A percentile compares a stretch with the other conserved stretches of the same genome.
Conservation (phyloP, 2,329 filamentous ascomycete genomes). For the Venturia asperata region DNA sequence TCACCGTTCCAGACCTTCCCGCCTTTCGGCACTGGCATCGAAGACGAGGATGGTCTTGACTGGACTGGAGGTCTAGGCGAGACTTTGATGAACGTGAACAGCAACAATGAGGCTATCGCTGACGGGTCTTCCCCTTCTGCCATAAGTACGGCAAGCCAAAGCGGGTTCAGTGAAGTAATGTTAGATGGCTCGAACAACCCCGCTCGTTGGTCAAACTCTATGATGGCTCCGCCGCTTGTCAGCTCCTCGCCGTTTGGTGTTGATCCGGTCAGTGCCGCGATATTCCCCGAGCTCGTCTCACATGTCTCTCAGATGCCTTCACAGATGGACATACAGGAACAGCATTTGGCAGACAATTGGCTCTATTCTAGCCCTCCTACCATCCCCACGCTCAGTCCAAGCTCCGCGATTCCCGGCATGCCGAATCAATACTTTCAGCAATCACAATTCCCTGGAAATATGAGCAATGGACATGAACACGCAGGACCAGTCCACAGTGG, state of each 20-base stretch:
- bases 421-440: constrained; percentile 61
- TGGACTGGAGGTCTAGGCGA: constrained; percentile 81
- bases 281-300: constrained; percentile 69
- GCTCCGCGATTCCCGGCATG: constrained; percentile 58
- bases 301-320: constrained; percentile 52
- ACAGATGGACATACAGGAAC: constrained; percentile 65
- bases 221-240: constrained; percentile 50
- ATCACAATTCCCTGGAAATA: constrained; percentile 35
- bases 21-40: constrained; percentile 56
- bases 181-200: constrained; percentile 57
- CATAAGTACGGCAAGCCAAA: constrained; percentile 90
- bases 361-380: constrained; percentile 71
- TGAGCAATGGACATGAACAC: constrained; percentile 42
- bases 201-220: constrained; percentile 38
- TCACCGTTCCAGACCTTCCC: constrained; percentile 41
- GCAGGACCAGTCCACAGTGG: constrained; percentile 47
- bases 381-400: constrained; percentile 64
- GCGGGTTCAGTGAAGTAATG: constrained; percentile 85
- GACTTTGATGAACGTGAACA: constrained; percentile 52
- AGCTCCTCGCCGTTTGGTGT: constrained; percentile 47
- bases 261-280: constrained; percentile 51
- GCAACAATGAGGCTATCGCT: constrained; percentile 68
- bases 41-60: constrained; percentile 65
- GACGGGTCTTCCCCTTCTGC: constrained; percentile 93
- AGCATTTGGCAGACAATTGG: constrained; percentile 60